These are phyloP conservation scores for Brasilioporus rufonigricans DNA, from an alignment of 768 basidiomycete species.

Conservation along the genomic window DNA sequence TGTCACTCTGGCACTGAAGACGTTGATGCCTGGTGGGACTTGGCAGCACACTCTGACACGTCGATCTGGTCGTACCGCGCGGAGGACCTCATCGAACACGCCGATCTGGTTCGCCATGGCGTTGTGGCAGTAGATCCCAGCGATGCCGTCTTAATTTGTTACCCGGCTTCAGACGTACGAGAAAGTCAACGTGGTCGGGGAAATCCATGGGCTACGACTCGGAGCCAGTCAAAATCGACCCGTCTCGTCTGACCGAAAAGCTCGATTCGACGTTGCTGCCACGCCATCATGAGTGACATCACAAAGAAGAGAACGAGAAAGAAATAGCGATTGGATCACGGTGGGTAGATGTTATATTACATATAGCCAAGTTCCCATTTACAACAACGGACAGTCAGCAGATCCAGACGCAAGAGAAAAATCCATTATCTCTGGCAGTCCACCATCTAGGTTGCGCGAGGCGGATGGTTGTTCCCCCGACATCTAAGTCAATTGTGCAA, in stretches of 20 bases:
- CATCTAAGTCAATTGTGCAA: no score
- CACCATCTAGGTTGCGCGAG: no score
- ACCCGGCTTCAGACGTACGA: constrained; percentile 38
- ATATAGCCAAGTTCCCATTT: no score
- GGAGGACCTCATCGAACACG: constrained; percentile 49
- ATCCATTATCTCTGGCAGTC: no score
- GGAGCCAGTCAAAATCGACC: not conserved
- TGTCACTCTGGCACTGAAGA: constrained; percentile 84
- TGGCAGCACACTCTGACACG: constrained; percentile 60
- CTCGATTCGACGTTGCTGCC: constrained; percentile 31
- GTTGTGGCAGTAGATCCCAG: constrained; percentile 53
- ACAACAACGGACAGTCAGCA: no score
- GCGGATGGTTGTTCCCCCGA: no score
- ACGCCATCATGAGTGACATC: constrained; percentile 18
- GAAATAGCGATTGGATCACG: no score
- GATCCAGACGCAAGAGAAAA: not conserved
- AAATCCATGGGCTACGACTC: no score
- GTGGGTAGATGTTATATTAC: no score
- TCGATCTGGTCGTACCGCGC: constrained; percentile 76
- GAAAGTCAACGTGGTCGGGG: constrained; percentile 40
- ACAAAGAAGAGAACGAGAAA: no score
- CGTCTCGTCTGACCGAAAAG: constrained; percentile 30
- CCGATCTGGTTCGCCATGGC: constrained; percentile 43
- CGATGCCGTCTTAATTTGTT: constrained; percentile 47
- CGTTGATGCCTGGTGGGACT: no score